Evolutionary conservation across 2,329 filamentous ascomycete genomes (phyloP).

Genomic region (Emericellopsis atlantica): DNA sequence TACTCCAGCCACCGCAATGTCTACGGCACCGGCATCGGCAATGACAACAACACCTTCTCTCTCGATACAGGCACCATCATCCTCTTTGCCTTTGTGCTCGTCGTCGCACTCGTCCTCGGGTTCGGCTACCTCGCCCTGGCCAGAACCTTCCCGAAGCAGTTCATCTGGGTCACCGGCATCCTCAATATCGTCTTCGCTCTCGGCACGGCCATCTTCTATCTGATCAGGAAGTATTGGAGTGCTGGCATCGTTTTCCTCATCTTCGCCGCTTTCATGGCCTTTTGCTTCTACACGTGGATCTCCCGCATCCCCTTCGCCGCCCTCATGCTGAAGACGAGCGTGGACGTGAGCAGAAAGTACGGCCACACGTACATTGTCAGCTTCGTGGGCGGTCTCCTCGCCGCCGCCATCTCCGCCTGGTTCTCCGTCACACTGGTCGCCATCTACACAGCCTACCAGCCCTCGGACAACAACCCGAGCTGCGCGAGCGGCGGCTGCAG

Average conservation of each 20-base stretch:
- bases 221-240: slow-evolving; percentile 62
- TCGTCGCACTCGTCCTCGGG: slow-evolving; percentile 61
- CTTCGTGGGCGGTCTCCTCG: slow-evolving; percentile 66
- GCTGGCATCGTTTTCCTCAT: slow-evolving; percentile 81
- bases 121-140: slow-evolving; percentile 66
- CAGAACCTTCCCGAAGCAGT: slow-evolving; percentile 70
- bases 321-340: slow-evolving; percentile 75
- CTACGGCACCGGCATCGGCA: slow-evolving; percentile 64
- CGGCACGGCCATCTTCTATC: slow-evolving; percentile 80
- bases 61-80: slow-evolving; percentile 78
- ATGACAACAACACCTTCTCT: slow-evolving; percentile 47
- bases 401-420: slow-evolving; percentile 69
- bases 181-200: slow-evolving; percentile 75
- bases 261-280: slow-evolving; percentile 59
- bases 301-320: slow-evolving; percentile 82
- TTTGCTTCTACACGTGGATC: slow-evolving; percentile 85
- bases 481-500: slow-evolving; percentile 53
- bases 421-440: slow-evolving; percentile 77
- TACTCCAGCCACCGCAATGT: slow-evolving; percentile 52
- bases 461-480: slow-evolving; percentile 36
- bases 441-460: slow-evolving; percentile 75
- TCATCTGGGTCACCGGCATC: slow-evolving; percentile 88
- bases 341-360: slow-evolving; percentile 72
- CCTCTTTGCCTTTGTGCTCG: slow-evolving; percentile 69
- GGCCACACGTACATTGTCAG: slow-evolving; percentile 83